Evolutionary conservation across 2,329 filamentous ascomycete species (phyloP).

Genomic region (Ascochyta pisi): DNA sequence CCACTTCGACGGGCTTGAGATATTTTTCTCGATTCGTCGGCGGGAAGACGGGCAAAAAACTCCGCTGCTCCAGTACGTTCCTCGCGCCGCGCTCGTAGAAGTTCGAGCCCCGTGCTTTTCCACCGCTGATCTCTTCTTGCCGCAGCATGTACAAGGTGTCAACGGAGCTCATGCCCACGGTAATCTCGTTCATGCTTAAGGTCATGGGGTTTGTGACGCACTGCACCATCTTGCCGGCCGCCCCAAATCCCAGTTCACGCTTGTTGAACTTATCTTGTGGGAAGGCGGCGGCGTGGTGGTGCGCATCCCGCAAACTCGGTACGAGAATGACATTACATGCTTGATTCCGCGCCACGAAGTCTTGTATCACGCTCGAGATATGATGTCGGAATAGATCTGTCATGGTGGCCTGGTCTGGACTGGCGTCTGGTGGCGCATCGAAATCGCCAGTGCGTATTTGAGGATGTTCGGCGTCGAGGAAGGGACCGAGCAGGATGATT

Average conservation of each 20-base stretch:
- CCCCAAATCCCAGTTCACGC: slow-evolving; percentile 75
- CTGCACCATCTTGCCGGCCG: slow-evolving; percentile 66
- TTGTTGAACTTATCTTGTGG: slow-evolving; percentile 76
- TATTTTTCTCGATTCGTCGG: slow-evolving; percentile 73
- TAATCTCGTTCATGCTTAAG: slow-evolving; percentile 83
- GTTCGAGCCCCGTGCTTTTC: slow-evolving; percentile 63
- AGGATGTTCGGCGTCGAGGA: slow-evolving; percentile 91
- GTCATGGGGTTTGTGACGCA: slow-evolving; percentile 92
- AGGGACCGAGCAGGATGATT: slow-evolving; percentile 82
- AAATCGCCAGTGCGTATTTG: slow-evolving; percentile 69
- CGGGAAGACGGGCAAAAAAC: slow-evolving; percentile 90
- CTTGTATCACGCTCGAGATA: slow-evolving; percentile 75
- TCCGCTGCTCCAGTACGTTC: slow-evolving; percentile 85
- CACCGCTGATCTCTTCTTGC: slow-evolving; percentile 72
- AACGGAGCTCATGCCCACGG: slow-evolving; percentile 81
- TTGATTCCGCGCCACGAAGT: slow-evolving; percentile 74
- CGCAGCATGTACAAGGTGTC: slow-evolving; percentile 84
- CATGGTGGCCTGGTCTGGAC: slow-evolving; percentile 78
- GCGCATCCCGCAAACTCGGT: slow-evolving; percentile 81
- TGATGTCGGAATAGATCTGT: slow-evolving; percentile 82
- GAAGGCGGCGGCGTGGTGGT: slow-evolving; percentile 86
- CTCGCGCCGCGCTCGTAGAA: slow-evolving; percentile 74
- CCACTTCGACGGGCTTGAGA: slow-evolving; percentile 52
- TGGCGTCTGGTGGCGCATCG: slow-evolving; percentile 51
- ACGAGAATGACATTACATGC: slow-evolving; percentile 81